Evolutionary conservation across 163 green algal species (phyloP).

Genomic region (Scenedesmus sp.): DNA sequence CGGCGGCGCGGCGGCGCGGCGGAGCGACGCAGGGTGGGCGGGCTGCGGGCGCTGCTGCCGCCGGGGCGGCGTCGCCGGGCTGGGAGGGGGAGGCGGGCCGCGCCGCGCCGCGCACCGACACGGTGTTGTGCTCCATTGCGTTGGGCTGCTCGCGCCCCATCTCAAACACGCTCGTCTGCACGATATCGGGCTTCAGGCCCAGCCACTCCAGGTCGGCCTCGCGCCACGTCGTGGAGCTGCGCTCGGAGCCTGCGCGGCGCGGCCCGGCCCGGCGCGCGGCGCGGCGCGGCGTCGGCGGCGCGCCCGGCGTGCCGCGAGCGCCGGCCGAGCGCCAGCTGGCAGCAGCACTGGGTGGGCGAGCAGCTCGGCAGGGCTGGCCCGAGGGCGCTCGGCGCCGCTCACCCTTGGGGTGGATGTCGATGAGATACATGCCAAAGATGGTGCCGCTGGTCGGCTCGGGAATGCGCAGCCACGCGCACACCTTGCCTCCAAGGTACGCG

Average conservation of each 20-base stretch:
- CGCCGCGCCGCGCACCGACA: not conserved
- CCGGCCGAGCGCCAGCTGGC: too few species aligned
- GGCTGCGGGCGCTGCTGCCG: too few species aligned
- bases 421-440: conserved; percentile 45
- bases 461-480: conserved; percentile 14
- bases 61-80: too few species aligned
- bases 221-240: not conserved
- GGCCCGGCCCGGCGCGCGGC: too few species aligned
- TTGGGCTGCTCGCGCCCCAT: conserved; percentile 26
- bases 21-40: too few species aligned
- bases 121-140: conserved; percentile 13
- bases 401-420: conserved; percentile 36
- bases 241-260: conserved; percentile 28
- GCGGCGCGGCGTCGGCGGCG: too few species aligned
- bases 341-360: too few species aligned
- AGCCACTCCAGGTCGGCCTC: conserved; percentile 44
- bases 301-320: too few species aligned
- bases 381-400: too few species aligned
- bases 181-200: conserved; percentile 11
- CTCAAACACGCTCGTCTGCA: conserved; percentile 44
- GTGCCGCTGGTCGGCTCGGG: conserved; percentile 28
- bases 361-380: too few species aligned
- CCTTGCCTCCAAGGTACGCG: conserved; percentile 29
- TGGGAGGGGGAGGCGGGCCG: too few species aligned
- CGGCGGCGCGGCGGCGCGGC: too few species aligned